phyloP scores from a whole-genome alignment of 139 green algal species.

The Closterium sp. region DNA sequence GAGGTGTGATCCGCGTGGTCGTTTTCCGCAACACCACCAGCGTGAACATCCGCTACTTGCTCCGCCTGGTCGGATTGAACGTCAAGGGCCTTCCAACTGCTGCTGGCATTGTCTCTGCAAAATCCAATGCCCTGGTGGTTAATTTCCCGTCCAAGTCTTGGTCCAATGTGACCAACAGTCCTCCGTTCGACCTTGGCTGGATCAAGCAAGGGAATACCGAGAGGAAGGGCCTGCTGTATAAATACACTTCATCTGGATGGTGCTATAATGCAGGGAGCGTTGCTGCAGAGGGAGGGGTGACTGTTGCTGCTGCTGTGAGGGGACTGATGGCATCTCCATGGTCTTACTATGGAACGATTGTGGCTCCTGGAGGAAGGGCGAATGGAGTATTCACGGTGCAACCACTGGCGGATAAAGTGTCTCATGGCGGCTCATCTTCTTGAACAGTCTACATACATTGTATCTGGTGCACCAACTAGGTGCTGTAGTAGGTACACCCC shows the following conservation, averaged over 20 bases:
- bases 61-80: background rate
- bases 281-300: background rate
- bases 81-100: background rate
- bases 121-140: background rate
- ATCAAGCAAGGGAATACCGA: background rate
- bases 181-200: background rate
- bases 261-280: background rate
- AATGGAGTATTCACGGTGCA: background rate
- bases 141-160: background rate
- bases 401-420: background rate
- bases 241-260: background rate
- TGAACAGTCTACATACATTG: background rate
- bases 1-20: background rate
- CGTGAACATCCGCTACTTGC: background rate
- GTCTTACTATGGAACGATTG: background rate
- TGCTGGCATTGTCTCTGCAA: background rate
- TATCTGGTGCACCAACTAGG: too few species aligned
- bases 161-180: background rate
- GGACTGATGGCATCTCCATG: background rate
- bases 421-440: background rate
- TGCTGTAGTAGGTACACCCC: too few species aligned
- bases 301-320: background rate
- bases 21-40: background rate
- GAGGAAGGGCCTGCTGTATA: background rate
- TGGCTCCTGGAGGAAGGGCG: background rate